Evolutionary conservation across 1,284 basidiomycete species (phyloP).

Genomic region (Porogramme epimiltina): DNA sequence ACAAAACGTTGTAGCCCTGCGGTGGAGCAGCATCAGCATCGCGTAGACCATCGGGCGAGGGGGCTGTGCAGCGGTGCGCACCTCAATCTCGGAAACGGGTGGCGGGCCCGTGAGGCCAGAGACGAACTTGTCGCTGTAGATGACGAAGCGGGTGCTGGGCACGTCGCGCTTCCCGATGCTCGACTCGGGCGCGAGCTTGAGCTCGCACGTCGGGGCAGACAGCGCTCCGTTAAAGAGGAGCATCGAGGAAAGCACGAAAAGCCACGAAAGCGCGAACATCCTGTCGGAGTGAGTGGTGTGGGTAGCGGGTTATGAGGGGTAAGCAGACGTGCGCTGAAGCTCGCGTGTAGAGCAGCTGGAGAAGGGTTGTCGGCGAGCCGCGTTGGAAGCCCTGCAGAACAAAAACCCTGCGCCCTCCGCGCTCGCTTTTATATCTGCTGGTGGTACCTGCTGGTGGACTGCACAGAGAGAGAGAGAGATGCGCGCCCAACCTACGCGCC

Average conservation of each 20-base stretch:
- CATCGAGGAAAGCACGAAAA: constrained; percentile 17
- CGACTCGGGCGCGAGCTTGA: constrained; percentile 3
- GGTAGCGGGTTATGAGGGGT: no score
- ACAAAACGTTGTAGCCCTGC: constrained; percentile 53
- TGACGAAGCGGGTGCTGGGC: constrained; percentile 42
- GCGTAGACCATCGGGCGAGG: neutral
- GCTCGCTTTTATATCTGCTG: no score
- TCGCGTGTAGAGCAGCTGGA: no score
- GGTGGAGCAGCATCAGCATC: neutral
- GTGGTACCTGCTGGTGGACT: no score
- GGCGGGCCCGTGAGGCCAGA: constrained; percentile 41
- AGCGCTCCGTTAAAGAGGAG: constrained; percentile 17
- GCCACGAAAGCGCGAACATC: constrained; percentile 19
- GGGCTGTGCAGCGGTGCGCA: constrained; percentile 15
- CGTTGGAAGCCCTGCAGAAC: constrained; percentile 7
- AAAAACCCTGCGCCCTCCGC: no score
- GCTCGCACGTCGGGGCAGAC: constrained; percentile 14
- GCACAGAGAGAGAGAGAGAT: no score
- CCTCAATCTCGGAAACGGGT: constrained; percentile 37
- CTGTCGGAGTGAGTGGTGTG: neutral
- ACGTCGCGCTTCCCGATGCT: constrained; percentile 22
- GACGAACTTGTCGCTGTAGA: constrained; percentile 44
- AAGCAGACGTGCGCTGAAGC: no score
- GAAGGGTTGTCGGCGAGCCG: constrained; percentile 1
- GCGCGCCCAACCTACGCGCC: no score